phyloP scores from a whole-genome alignment of 1,284 basidiomycete genomes.

The Ganoderma lucidum region DNA sequence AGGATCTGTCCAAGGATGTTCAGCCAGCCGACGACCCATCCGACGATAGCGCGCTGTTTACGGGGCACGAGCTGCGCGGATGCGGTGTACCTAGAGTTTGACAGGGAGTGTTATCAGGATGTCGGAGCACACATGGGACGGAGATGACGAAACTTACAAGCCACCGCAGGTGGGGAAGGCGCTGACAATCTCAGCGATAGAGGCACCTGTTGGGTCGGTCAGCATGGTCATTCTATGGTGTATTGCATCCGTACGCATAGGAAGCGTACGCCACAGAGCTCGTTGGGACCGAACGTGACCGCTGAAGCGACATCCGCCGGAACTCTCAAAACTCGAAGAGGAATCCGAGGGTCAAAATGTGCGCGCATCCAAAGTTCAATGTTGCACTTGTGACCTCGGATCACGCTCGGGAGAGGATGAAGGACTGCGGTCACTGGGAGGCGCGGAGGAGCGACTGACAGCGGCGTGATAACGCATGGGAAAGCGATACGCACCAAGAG shows the following conservation, averaged over 20 bases:
- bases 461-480: constrained; percentile 24
- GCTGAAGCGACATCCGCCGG: neutral
- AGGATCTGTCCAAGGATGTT: constrained; percentile 91
- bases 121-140: neutral
- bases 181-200: constrained; percentile 81
- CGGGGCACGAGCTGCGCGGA: constrained; percentile 79
- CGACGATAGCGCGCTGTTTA: constrained; percentile 69
- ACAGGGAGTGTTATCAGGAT: neutral
- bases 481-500: constrained; percentile 53
- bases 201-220: constrained; percentile 52
- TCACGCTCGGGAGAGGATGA: constrained; percentile 17
- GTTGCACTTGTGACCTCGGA: constrained; percentile 21
- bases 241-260: neutral
- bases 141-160: constrained; percentile 55
- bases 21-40: constrained; percentile 87
- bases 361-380: neutral
- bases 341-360: neutral
- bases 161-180: constrained; percentile 88
- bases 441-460: constrained; percentile 13
- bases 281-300: neutral
- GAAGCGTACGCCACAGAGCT: neutral
- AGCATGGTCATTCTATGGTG: neutral
- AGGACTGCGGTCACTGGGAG: constrained; percentile 15
- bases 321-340: neutral
- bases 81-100: constrained; percentile 67